These are phyloP conservation scores for Apiospora sp. DNA, from an alignment of 2,329 filamentous ascomycete species.

Conservation along the genomic window DNA sequence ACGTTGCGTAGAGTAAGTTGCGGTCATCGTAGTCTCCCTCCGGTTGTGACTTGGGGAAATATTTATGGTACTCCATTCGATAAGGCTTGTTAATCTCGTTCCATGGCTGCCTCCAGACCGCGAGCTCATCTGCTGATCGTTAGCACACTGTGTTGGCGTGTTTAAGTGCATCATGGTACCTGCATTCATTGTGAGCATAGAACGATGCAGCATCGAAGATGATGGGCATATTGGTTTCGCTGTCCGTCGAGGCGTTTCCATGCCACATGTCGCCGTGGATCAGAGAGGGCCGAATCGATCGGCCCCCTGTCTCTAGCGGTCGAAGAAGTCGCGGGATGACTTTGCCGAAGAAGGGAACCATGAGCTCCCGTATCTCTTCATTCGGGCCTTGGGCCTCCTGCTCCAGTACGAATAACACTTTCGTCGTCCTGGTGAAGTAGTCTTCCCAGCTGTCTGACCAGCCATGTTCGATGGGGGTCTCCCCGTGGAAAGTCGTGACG, in stretches of 20 bases:
- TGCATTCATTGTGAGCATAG: conserved; percentile 40
- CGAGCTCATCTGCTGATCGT: conserved; percentile 25
- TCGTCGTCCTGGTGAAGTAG: conserved; percentile 32
- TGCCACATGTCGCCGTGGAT: conserved; percentile 44
- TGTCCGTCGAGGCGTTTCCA: conserved; percentile 36
- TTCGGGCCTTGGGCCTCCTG: conserved; percentile 29
- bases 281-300: conserved; percentile 38
- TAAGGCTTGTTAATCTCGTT: background rate
- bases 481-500: conserved; percentile 31
- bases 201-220: conserved; percentile 29
- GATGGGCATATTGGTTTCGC: conserved; percentile 1
- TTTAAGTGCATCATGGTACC: background rate
- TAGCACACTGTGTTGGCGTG: too few species aligned
- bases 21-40: conserved; percentile 23
- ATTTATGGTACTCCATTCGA: background rate
- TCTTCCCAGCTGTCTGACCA: conserved; percentile 35
- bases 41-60: background rate
- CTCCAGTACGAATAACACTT: conserved; percentile 28
- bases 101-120: background rate
- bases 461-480: conserved; percentile 29
- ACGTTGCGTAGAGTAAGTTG: conserved; percentile 3
- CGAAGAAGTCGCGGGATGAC: conserved; percentile 42
- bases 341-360: conserved; percentile 27
- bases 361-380: conserved; percentile 26
- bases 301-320: conserved; percentile 42